Conservation (phyloP, 495 filamentous ascomycete genomes). For the Daldinia childiae region DNA sequence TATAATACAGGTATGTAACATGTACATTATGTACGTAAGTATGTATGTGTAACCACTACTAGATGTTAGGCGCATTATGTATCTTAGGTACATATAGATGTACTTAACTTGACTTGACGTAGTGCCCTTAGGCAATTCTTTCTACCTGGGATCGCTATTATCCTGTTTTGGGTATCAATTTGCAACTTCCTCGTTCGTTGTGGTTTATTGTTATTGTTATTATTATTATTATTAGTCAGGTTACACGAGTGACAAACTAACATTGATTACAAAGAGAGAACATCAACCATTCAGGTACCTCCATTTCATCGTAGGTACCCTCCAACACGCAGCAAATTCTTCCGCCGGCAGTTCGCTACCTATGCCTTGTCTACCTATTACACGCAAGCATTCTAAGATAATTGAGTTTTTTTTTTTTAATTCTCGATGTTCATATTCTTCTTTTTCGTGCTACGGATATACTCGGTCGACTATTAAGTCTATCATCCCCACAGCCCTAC, state of each 20-base stretch:
- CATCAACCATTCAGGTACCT: constrained; percentile 4
- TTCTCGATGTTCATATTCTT: neutral
- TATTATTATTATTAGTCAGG: constrained; percentile 29
- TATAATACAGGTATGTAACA: neutral
- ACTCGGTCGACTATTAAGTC: constrained; percentile 31
- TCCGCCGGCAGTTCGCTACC: constrained; percentile 34
- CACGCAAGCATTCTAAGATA: constrained; percentile 33
- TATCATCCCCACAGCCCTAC: constrained; percentile 7
- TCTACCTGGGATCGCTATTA: neutral
- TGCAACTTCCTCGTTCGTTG: constrained; percentile 22
- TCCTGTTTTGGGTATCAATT: constrained; percentile 42
- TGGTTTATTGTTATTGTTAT: constrained; percentile 11
- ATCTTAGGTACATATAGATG: neutral
- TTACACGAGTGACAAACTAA: constrained; percentile 44
- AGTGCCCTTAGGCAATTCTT: neutral
- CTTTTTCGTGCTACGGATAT: constrained; percentile 3
- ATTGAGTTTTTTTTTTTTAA: constrained; percentile 21
- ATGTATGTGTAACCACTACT: neutral
- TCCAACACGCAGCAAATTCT: constrained; percentile 5
- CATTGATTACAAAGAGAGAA: constrained; percentile 33
- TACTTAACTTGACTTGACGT: neutral
- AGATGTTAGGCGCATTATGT: neutral
- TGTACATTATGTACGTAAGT: neutral
- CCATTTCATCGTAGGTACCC: constrained; percentile 10
- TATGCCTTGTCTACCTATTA: constrained; percentile 12